Evolutionary conservation across 2,329 filamentous ascomycete species (phyloP), one percentile per base, ranked within the genome.

Genomic region (Fusarium siculi): DNA sequence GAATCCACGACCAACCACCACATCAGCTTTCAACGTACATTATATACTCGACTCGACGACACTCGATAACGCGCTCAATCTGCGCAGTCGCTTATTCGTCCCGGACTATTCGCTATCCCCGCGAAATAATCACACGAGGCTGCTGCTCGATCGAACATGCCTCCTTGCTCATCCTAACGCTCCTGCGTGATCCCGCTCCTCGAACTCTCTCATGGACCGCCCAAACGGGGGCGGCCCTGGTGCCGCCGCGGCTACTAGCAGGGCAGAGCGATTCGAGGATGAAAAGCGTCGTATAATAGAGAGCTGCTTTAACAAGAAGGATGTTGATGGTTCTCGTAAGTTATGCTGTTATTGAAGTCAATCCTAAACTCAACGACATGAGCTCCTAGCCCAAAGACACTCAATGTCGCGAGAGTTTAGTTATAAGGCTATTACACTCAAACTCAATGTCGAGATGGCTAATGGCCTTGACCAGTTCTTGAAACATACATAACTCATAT

Each of bases 401-500:
- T 18, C 21, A 43, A 55, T 53, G 40, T 58, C 39, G 55, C 58
- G 37, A 50, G 18, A 34, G 18, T n/a, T 43, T 34, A 15, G 30
- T 44, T 39, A 62, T 36, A 25, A 25, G 30, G 21, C 9, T 18
- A 15, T n/a, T 12, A 14, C 37, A 16, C 21, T n/a, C 19, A n/a
- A 25, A 19, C 21, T 18, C 32, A 34, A 14, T 46, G 25, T 25
- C 28, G 32, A 62, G 34, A 18, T 19, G 40, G 47, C 72, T 74
- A 30, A 74, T 56, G 42, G n/a, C 36, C 16, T 42, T 34, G 39
- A 50, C 16, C 42, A 84, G 82, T 83, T 44, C 77, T 82, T 69
- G 96, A 99, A 85, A 98, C 95, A 39, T 99, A 99, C 85, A 99
- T 99, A 78, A 99, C 96, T 28, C 96, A 99, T 81, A 95, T 98